These are phyloP conservation scores for Monosporascus cannonballus DNA, from an alignment of 2,329 filamentous ascomycete genomes.

Conservation along the genomic window DNA sequence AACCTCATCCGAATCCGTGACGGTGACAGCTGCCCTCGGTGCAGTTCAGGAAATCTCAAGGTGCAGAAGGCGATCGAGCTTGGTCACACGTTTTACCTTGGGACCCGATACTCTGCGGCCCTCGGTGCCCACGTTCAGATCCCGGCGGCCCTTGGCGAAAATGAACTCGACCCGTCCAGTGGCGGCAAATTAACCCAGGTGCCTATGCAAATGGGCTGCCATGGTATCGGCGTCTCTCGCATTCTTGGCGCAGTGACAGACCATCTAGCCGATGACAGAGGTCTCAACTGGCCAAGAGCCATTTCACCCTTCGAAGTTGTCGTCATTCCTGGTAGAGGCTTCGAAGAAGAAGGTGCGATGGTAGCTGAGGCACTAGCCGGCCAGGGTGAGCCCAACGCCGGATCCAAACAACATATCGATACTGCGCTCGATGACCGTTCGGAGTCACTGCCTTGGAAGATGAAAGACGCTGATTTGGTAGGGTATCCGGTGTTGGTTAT, in stretches of 20 bases:
- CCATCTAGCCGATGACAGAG: conserved; percentile 62
- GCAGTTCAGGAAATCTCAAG: conserved; percentile 54
- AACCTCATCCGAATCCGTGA: conserved; percentile 60
- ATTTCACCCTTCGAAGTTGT: conserved; percentile 81
- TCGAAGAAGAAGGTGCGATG: conserved; percentile 41
- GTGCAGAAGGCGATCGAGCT: conserved; percentile 77
- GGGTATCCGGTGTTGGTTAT: conserved; percentile 83
- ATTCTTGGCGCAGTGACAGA: conserved; percentile 84
- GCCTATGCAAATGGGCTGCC: conserved; percentile 87
- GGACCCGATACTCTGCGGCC: conserved; percentile 77
- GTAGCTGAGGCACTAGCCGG: conserved; percentile 58
- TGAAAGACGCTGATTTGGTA: conserved; percentile 82
- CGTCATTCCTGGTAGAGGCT: conserved; percentile 49
- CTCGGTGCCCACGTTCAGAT: conserved; percentile 58
- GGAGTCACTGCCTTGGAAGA: conserved; percentile 71
- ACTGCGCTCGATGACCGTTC: conserved; percentile 68
- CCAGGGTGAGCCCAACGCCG: conserved; percentile 3
- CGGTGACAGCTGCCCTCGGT: conserved; percentile 70
- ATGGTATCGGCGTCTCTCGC: conserved; percentile 89
- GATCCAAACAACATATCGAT: conserved; percentile 41
- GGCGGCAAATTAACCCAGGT: conserved; percentile 28
- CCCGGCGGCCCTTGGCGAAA: conserved; percentile 23
- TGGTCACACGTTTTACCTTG: conserved; percentile 91
- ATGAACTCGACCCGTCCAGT: conserved; percentile 10
- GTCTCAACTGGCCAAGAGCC: conserved; percentile 79